Evolutionary conservation across 2,329 filamentous ascomycete species (phyloP).

Genomic region (Fusarium metavorans): DNA sequence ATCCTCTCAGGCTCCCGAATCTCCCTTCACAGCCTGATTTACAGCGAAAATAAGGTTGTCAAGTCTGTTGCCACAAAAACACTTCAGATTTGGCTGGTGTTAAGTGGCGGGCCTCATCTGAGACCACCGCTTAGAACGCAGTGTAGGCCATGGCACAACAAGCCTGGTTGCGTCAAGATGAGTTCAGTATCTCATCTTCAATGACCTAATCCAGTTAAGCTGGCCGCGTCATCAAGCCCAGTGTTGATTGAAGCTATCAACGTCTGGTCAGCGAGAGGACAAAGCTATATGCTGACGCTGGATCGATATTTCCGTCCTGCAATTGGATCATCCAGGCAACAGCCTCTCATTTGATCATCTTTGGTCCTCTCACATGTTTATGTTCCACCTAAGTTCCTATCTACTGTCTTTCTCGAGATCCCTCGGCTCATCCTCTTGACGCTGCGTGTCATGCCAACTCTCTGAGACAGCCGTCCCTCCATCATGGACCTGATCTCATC

Average conservation of each 20-base stretch:
- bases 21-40: neutral
- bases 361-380: neutral
- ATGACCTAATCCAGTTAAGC: neutral
- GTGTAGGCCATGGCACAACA: neutral
- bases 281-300: neutral
- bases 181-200: neutral
- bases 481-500: slow-evolving; percentile 18
- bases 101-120: neutral
- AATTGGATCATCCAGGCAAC: neutral
- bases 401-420: neutral
- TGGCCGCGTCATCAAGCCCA: neutral
- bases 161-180: neutral
- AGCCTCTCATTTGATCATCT: neutral
- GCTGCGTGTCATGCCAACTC: neutral
- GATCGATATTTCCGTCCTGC: neutral
- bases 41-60: neutral
- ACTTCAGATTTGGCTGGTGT: neutral
- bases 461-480: neutral
- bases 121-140: neutral
- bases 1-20: neutral
- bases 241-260: neutral
- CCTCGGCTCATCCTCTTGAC: neutral
- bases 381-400: too few relatives aligned
- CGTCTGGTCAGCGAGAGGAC: neutral
- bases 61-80: neutral